Conservation (phyloP, 306 rosid genomes). For the Prunus mira region DNA sequence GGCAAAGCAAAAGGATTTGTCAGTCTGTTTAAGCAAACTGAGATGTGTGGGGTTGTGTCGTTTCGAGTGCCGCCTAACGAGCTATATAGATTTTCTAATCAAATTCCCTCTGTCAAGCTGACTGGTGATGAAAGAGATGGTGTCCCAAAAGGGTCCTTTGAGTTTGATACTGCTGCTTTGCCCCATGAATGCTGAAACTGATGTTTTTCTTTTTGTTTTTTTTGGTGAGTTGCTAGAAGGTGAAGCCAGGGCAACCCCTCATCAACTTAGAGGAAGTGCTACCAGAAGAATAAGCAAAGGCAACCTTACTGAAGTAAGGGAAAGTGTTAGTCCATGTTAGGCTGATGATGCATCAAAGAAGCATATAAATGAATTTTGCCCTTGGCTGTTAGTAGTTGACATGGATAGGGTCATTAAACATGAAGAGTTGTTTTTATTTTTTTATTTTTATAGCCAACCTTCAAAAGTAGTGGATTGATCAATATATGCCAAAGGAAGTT, state of each 20-base stretch:
- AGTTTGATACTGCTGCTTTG: conserved; percentile 74
- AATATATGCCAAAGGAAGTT: not conserved
- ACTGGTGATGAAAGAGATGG: conserved; percentile 65
- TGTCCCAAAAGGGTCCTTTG: conserved; percentile 73
- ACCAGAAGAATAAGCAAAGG: no score
- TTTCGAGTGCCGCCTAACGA: conserved; percentile 53
- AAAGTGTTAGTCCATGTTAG: no score
- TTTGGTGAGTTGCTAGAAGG: no score
- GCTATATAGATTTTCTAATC: conserved; percentile 75
- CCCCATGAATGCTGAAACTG: conserved; percentile 18
- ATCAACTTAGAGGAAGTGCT: no score
- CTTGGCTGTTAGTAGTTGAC: not conserved
- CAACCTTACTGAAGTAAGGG: no score
- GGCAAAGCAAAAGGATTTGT: conserved; percentile 75
- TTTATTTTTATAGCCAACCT: not conserved
- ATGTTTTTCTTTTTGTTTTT: no score
- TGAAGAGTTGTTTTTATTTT: no score
- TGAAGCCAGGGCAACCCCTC: no score
- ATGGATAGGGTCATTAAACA: no score
- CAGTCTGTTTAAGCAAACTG: conserved; percentile 55
- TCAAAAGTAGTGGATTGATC: not conserved
- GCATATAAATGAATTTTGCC: not conserved
- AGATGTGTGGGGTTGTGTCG: conserved; percentile 25
- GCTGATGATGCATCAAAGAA: conserved; percentile 7
- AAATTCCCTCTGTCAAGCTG: conserved; percentile 65